A percentile compares a stretch with the other conserved stretches of the same genome.
Evolutionary conservation across 352 stramenopile species (phyloP).

Genomic region (Poterioochromonas sp.): DNA sequence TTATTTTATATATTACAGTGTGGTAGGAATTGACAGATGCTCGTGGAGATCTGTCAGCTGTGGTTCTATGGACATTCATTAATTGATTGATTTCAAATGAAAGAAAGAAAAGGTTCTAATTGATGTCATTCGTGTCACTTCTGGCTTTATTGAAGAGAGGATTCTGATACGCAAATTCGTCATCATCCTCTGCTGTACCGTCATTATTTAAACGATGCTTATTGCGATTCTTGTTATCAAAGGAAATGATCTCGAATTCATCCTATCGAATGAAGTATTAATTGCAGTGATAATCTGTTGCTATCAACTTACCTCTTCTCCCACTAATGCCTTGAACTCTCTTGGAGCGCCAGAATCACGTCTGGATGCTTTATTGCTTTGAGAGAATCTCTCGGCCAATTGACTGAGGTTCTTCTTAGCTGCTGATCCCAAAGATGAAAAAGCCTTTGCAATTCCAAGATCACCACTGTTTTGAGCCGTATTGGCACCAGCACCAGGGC

Average conservation of each 20-base stretch:
- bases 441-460: neutral
- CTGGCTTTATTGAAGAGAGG: no score
- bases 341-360: neutral
- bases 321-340: neutral
- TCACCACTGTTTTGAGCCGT: neutral
- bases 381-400: neutral
- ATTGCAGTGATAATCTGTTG: no score
- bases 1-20: no score
- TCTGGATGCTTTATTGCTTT: neutral
- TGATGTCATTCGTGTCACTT: no score
- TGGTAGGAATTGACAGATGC: no score
- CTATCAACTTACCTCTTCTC: neutral
- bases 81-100: no score
- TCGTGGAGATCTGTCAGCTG: no score
- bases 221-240: neutral
- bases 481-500: neutral
- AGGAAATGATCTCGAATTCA: neutral
- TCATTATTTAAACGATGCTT: neutral
- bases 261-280: no score
- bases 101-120: no score
- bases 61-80: no score
- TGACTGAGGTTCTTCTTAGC: neutral
- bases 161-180: neutral
- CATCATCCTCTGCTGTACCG: neutral
- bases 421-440: conserved; percentile 6